phyloP scores from a whole-genome alignment of 2,329 filamentous ascomycete species.

The Chaetomiaceae sp. region DNA sequence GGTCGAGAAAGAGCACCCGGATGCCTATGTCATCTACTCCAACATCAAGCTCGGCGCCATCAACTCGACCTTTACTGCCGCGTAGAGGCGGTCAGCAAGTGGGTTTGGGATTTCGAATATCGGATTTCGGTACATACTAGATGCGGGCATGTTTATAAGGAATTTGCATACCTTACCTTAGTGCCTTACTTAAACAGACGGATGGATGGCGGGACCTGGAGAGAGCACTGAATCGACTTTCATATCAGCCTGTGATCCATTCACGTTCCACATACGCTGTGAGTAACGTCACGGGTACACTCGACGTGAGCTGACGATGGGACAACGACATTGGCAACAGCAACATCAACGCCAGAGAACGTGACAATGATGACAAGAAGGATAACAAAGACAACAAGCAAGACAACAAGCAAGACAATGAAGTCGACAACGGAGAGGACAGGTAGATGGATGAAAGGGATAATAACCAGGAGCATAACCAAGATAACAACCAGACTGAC shows the following conservation, averaged over 20 bases:
- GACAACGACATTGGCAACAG: not conserved
- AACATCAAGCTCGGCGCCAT: slow-evolving; percentile 47
- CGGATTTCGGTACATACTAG: not conserved
- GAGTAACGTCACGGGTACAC: too few species aligned
- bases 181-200: too few species aligned
- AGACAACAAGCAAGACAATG: too few species aligned
- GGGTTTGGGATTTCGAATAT: not conserved
- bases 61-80: slow-evolving; percentile 39
- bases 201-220: not conserved
- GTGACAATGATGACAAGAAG: too few species aligned
- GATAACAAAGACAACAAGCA: too few species aligned
- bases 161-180: not conserved
- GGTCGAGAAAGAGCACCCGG: slow-evolving; percentile 39
- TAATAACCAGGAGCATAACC: too few species aligned
- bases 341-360: too few species aligned
- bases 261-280: too few species aligned
- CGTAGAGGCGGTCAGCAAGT: slow-evolving; percentile 2
- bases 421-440: not conserved
- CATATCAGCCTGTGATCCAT: too few species aligned
- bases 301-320: too few species aligned
- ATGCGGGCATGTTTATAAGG: slow-evolving; percentile 3
- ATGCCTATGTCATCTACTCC: slow-evolving; percentile 43
- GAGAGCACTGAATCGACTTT: not conserved
- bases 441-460: too few species aligned
- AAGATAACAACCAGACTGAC: too few species aligned